phyloP scores from a whole-genome alignment of 1,284 basidiomycete species.

The Wallemia ichthyophaga region DNA sequence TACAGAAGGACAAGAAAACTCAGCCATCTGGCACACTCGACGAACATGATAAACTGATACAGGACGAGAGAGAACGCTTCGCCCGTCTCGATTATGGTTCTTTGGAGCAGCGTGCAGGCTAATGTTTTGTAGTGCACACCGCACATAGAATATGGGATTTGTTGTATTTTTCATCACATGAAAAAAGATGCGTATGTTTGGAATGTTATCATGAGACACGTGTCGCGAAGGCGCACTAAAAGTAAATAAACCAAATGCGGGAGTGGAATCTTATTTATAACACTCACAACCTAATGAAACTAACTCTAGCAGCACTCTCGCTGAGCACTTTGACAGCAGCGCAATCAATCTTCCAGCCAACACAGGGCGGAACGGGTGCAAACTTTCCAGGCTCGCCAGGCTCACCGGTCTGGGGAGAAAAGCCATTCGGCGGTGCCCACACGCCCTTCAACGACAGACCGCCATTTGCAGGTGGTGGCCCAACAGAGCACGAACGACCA shows the following conservation, averaged over 20 bases:
- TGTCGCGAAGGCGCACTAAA: too few species aligned
- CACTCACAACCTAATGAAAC: background rate
- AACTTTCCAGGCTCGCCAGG: too few species aligned
- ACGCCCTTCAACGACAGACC: background rate
- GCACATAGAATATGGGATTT: too few species aligned
- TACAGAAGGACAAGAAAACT: background rate
- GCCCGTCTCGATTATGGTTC: background rate
- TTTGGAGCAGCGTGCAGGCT: background rate
- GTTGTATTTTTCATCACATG: too few species aligned
- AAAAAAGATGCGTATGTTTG: too few species aligned
- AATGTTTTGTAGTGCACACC: too few species aligned
- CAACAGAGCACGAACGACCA: background rate
- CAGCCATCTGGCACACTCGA: background rate
- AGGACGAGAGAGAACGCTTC: background rate
- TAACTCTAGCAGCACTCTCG: background rate
- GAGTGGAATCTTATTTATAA: too few species aligned
- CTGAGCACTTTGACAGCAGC: background rate
- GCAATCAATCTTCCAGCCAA: background rate
- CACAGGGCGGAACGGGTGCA: too few species aligned
- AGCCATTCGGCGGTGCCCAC: too few species aligned
- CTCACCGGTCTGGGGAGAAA: too few species aligned
- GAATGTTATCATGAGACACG: too few species aligned
- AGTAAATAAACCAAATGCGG: too few species aligned
- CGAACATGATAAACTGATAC: background rate
- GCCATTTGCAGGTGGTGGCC: background rate